Conservation (phyloP, 108 stramenopile genomes). For the Poteriospumella lacustris region DNA sequence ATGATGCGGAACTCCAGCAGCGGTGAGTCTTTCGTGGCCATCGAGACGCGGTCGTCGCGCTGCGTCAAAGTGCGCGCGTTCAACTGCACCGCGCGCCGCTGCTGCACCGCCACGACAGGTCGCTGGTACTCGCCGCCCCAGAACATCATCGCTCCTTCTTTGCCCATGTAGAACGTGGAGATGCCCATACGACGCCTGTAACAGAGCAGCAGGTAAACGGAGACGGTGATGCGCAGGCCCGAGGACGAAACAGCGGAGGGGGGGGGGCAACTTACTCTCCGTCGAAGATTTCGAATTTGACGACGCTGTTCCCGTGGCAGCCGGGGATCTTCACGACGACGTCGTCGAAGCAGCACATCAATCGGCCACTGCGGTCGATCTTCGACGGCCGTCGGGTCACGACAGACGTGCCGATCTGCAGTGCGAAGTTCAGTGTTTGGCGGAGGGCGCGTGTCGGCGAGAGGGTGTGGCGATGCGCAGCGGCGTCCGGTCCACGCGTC, state of each 20-base stretch:
- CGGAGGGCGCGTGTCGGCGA: too few species aligned
- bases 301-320: conserved; percentile 9
- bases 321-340: not conserved
- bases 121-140: conserved; percentile 15
- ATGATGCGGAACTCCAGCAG: not conserved
- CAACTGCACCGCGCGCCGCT: not conserved
- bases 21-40: not conserved
- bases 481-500: too few species aligned
- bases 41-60: not conserved
- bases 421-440: too few species aligned
- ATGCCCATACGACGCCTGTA: not conserved
- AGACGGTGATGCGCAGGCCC: too few species aligned
- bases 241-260: too few species aligned
- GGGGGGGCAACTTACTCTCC: conserved; percentile 24
- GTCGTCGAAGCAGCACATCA: not conserved
- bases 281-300: conserved; percentile 1
- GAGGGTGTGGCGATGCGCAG: too few species aligned
- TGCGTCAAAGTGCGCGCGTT: not conserved
- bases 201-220: not conserved
- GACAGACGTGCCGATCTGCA: too few species aligned
- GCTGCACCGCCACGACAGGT: not conserved
- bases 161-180: not conserved
- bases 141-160: not conserved
- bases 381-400: not conserved
- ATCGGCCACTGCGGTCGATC: not conserved